Evolutionary conservation across 2,329 filamentous ascomycete species (phyloP).

Genomic region (Pseudocercospora fijiensis): DNA sequence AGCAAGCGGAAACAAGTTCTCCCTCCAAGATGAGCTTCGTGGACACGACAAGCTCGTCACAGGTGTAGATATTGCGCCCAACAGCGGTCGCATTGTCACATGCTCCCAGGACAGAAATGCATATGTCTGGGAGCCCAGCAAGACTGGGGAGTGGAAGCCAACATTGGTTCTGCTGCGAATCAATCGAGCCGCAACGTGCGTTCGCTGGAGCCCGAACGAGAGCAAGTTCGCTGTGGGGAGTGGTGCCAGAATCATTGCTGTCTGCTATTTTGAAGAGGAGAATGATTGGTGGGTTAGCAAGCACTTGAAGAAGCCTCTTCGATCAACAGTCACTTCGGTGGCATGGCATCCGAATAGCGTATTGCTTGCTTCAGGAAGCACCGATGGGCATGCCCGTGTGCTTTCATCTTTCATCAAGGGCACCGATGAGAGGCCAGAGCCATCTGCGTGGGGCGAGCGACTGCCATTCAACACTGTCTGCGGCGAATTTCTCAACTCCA

Average conservation of each 20-base stretch:
- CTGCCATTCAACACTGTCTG: conserved; percentile 98
- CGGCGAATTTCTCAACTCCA: conserved; percentile 93
- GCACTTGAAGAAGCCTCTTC: conserved; percentile 98
- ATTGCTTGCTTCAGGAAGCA: conserved; percentile 89
- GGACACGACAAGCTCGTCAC: conserved; percentile 98
- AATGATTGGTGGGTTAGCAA: conserved; percentile 99
- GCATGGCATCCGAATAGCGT: conserved; percentile 98
- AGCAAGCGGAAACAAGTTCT: conserved; percentile 65
- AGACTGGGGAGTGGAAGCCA: conserved; percentile 86
- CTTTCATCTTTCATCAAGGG: conserved; percentile 97
- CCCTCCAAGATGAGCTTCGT: conserved; percentile 87
- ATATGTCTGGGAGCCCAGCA: conserved; percentile 95
- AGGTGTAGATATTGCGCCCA: conserved; percentile 89
- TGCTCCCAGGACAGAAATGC: conserved; percentile 98
- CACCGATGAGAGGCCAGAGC: conserved; percentile 79
- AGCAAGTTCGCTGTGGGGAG: conserved; percentile 97
- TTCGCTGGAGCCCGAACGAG: conserved; percentile 95
- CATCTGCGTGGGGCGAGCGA: conserved; percentile 89
- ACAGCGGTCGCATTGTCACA: conserved; percentile 89
- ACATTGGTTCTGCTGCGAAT: conserved; percentile 95
- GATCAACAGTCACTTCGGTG: conserved; percentile 91
- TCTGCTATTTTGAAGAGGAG: conserved; percentile 99
- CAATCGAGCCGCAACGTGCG: conserved; percentile 93
- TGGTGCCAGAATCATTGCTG: conserved; percentile 88
- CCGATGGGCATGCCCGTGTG: conserved; percentile 91